Conservation (phyloP, 129 eudicot species). For the Flaveria linearis region DNA sequence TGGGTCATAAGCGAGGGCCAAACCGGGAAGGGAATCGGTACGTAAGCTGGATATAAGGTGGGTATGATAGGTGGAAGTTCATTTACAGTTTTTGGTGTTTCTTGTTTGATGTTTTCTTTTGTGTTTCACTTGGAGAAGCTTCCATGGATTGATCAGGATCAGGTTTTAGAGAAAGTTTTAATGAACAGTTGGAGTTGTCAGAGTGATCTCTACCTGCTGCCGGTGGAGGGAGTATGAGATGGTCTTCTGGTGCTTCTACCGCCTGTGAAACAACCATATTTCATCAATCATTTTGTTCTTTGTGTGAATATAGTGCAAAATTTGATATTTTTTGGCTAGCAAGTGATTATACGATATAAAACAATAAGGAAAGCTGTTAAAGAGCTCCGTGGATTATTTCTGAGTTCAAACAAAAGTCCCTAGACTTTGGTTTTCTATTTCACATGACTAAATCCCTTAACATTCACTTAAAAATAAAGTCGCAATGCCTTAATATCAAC, state of each 20-base stretch:
- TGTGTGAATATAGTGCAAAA: too few species aligned
- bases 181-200: slow-evolving; percentile 39
- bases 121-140: slow-evolving; percentile 33
- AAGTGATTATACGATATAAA: too few species aligned
- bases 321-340: too few species aligned
- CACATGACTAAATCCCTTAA: too few species aligned
- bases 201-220: slow-evolving; percentile 33
- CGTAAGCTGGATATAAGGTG: slow-evolving; percentile 48
- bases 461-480: too few species aligned
- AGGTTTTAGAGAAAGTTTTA: slow-evolving; percentile 65
- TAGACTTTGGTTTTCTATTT: too few species aligned
- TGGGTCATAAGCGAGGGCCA: slow-evolving; percentile 54
- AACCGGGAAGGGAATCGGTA: slow-evolving; percentile 51
- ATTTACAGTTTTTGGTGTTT: slow-evolving; percentile 11
- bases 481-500: too few species aligned
- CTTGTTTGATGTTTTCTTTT: slow-evolving; percentile 42
- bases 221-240: slow-evolving; percentile 49
- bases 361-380: too few species aligned
- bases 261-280: slow-evolving; percentile 36
- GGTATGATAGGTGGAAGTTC: slow-evolving; percentile 51
- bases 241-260: slow-evolving; percentile 52
- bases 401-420: too few species aligned
- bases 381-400: too few species aligned
- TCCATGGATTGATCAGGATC: slow-evolving; percentile 57
- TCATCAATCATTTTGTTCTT: too few species aligned